These are phyloP conservation scores for Ophioceras dolichostomum DNA, from an alignment of 2,329 filamentous ascomycete species.

Conservation along the genomic window DNA sequence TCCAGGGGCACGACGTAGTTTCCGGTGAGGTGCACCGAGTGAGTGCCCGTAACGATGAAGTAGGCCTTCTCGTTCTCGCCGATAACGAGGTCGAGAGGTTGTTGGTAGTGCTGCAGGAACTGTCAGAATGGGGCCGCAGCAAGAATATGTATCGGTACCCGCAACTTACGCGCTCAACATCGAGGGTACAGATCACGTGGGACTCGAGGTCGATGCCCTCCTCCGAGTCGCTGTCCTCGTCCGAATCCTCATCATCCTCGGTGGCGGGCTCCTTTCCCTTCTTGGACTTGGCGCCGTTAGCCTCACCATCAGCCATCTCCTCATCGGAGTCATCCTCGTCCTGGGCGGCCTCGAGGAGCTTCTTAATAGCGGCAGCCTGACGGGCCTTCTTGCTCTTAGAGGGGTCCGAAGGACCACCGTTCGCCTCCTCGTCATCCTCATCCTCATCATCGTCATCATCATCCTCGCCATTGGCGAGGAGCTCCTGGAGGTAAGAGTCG, in stretches of 20 bases:
- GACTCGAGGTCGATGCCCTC: slow-evolving; percentile 66
- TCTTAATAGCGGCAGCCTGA: slow-evolving; percentile 63
- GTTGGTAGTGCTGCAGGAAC: slow-evolving; percentile 68
- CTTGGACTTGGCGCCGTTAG: slow-evolving; percentile 46
- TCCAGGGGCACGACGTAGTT: slow-evolving; percentile 78
- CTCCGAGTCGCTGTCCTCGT: slow-evolving; percentile 43
- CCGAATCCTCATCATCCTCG: slow-evolving; percentile 32
- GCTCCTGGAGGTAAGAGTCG: slow-evolving; percentile 41
- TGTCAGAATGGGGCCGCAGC: slow-evolving; percentile 13
- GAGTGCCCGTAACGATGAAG: slow-evolving; percentile 83
- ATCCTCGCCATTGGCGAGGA: slow-evolving; percentile 38
- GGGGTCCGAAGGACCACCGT: slow-evolving; percentile 85
- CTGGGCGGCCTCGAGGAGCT: slow-evolving; percentile 59
- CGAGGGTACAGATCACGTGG: slow-evolving; percentile 89
- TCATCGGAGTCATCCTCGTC: slow-evolving; percentile 49
- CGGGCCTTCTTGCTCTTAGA: slow-evolving; percentile 80
- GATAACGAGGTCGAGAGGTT: slow-evolving; percentile 86
- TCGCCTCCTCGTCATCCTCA: slow-evolving; percentile 57
- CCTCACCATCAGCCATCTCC: slow-evolving; percentile 60
- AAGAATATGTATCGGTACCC: slow-evolving; percentile 3
- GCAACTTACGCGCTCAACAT: slow-evolving; percentile 69
- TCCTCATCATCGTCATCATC: slow-evolving; percentile 38
- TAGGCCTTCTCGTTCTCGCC: slow-evolving; percentile 80
- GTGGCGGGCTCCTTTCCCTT: slow-evolving; percentile 55
- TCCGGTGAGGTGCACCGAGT: slow-evolving; percentile 84